phyloP scores from a whole-genome alignment of 2,329 filamentous ascomycete species.

The Magnaporthiopsis poae region DNA sequence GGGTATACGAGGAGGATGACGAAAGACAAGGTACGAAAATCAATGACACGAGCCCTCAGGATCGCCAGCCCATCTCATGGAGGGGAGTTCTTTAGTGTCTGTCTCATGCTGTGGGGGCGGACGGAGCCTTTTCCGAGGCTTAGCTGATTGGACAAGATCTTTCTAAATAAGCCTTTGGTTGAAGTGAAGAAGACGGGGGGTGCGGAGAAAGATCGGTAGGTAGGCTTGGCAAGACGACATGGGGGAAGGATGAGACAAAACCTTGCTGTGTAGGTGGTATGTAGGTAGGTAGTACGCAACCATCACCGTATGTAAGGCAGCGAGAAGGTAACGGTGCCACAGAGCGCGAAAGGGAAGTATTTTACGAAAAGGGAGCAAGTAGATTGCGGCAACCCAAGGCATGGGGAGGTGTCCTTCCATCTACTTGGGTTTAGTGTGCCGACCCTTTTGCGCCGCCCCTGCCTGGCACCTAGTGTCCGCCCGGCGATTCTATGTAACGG shows the following conservation, averaged over 20 bases:
- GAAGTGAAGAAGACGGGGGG: too few species aligned
- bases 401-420: not conserved
- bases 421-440: not conserved
- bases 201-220: not conserved
- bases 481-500: not conserved
- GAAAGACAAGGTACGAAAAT: not conserved
- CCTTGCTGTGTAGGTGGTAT: not conserved
- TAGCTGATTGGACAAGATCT: not conserved
- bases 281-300: too few species aligned
- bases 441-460: too few species aligned
- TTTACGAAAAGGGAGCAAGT: not conserved
- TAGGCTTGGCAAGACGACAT: not conserved
- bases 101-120: not conserved
- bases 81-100: not conserved
- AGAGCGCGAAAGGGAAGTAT: not conserved
- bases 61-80: too few species aligned
- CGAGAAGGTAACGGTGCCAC: too few species aligned
- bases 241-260: too few species aligned
- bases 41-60: too few species aligned
- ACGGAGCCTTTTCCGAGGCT: not conserved
- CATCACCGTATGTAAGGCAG: too few species aligned
- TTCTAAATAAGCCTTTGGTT: too few species aligned
- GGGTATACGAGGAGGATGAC: not conserved
- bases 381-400: not conserved
- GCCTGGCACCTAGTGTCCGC: too few species aligned